Percentiles rank a stretch among this genome's conserved stretches.
phyloP scores from a whole-genome alignment of 306 rosid genomes.

The Trifolium fragiferum region DNA sequence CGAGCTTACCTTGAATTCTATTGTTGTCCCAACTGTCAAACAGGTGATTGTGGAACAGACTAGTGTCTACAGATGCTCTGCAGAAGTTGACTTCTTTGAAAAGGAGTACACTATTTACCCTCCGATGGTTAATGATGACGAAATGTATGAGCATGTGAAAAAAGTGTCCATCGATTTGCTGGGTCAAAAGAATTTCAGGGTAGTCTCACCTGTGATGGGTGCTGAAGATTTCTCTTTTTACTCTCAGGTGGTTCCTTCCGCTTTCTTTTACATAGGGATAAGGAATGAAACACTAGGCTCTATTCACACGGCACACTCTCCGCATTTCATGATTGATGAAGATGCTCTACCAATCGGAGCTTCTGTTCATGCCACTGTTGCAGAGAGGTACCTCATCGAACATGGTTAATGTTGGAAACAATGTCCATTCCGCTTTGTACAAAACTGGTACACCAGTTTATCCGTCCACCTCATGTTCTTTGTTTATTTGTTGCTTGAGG shows the following conservation, averaged over 20 bases:
- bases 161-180: constrained; percentile 74
- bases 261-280: constrained; percentile 82
- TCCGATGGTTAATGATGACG: constrained; percentile 84
- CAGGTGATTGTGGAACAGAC: constrained; percentile 94
- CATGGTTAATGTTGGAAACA: constrained; percentile 38
- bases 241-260: constrained; percentile 72
- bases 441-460: constrained; percentile 31
- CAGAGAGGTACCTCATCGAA: constrained; percentile 87
- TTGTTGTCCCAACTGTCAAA: constrained; percentile 23
- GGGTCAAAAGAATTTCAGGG: constrained; percentile 70
- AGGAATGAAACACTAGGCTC: constrained; percentile 89
- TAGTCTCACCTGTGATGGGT: constrained; percentile 94
- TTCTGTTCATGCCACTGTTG: constrained; percentile 80
- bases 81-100: constrained; percentile 81
- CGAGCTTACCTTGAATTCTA: background rate
- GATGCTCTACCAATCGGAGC: constrained; percentile 82
- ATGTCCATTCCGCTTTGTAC: constrained; percentile 33
- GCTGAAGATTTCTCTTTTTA: constrained; percentile 95
- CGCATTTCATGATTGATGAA: constrained; percentile 89
- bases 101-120: constrained; percentile 80
- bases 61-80: constrained; percentile 77
- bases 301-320: constrained; percentile 89
- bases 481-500: constrained; percentile 36
- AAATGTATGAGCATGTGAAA: constrained; percentile 87
- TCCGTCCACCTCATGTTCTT: constrained; percentile 23